A percentile compares a stretch with the other conserved stretches of the same genome.
Evolutionary conservation across 768 basidiomycete genomes (phyloP).

Genomic region (Coprinopsis marcescibilis): DNA sequence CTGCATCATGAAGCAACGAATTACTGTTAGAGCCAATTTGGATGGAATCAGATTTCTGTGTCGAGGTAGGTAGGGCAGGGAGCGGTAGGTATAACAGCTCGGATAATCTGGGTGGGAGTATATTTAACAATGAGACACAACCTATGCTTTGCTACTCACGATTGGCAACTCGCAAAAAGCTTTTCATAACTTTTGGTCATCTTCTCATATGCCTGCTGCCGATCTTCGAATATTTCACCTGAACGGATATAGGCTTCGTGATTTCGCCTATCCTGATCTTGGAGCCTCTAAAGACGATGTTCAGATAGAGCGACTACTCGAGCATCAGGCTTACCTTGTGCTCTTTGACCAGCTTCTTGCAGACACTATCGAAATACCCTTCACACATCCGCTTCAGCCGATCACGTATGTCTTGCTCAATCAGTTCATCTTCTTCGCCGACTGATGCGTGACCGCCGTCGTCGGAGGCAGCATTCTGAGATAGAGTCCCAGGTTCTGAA

Average conservation of each 20-base stretch:
- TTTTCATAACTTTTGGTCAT: slow-evolving; percentile 97
- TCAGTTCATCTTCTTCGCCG: slow-evolving; percentile 64
- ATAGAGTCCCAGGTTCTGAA: slow-evolving; percentile 52
- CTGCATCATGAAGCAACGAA: slow-evolving; percentile 40
- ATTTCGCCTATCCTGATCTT: slow-evolving; percentile 95
- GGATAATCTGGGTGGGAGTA: slow-evolving; percentile 54
- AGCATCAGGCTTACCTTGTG: slow-evolving; percentile 58
- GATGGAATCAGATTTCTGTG: slow-evolving; percentile 79
- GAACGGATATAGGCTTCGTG: slow-evolving; percentile 99
- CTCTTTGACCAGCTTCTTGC: slow-evolving; percentile 87
- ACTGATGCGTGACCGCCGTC: slow-evolving; percentile 26
- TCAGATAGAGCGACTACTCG: not conserved
- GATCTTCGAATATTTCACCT: slow-evolving; percentile 98
- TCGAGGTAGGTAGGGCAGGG: slow-evolving; percentile 76
- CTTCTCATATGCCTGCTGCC: slow-evolving; percentile 98
- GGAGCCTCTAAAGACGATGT: slow-evolving; percentile 58
- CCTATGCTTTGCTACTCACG: slow-evolving; percentile 40
- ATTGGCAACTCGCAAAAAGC: slow-evolving; percentile 80
- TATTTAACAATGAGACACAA: slow-evolving; percentile 11
- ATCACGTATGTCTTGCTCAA: slow-evolving; percentile 81
- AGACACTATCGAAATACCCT: slow-evolving; percentile 86
- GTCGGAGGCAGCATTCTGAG: slow-evolving; percentile 28
- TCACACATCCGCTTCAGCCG: slow-evolving; percentile 91
- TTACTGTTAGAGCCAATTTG: slow-evolving; percentile 53
- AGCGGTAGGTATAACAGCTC: slow-evolving; percentile 83